Conservation (phyloP, 306 rosid genomes). For the Datisca glomerata region DNA sequence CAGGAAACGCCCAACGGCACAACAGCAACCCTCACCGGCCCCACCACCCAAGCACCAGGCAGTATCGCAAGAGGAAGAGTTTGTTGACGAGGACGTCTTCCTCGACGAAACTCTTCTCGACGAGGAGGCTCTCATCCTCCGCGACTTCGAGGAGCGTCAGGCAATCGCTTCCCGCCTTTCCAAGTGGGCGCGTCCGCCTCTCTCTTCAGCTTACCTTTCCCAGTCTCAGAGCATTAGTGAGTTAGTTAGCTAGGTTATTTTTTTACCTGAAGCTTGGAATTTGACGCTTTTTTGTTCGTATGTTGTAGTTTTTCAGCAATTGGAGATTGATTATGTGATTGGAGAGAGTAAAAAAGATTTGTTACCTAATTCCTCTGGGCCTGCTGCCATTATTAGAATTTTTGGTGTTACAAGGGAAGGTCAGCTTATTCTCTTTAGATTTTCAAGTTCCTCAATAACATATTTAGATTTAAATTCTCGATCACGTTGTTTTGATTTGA, state of each 20-base stretch:
- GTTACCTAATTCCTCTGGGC: constrained; percentile 58
- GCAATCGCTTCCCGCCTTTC: constrained; percentile 51
- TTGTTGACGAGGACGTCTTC: constrained; percentile 83
- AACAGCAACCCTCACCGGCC: constrained; percentile 29
- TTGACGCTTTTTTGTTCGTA: constrained; percentile 4
- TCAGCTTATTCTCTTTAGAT: constrained; percentile 14
- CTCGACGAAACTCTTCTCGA: constrained; percentile 63
- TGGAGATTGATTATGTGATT: constrained; percentile 85
- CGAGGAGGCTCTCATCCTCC: constrained; percentile 72
- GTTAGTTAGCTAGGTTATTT: constrained; percentile 33
- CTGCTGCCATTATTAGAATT: constrained; percentile 82
- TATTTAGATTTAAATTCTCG: too few species aligned
- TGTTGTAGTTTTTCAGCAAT: constrained; percentile 67
- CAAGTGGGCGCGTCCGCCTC: constrained; percentile 78
- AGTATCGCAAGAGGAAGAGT: constrained; percentile 59
- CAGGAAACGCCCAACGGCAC: constrained; percentile 49
- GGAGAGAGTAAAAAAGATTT: constrained; percentile 57
- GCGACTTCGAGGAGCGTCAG: constrained; percentile 71
- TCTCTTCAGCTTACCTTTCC: constrained; percentile 36
- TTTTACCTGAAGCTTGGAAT: background rate
- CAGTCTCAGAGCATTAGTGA: constrained; percentile 51
- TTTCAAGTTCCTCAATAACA: too few species aligned
- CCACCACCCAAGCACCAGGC: constrained; percentile 41
- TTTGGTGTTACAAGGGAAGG: constrained; percentile 94
- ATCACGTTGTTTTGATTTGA: too few species aligned